Base-by-base conservation (phyloP, 2,329 filamentous ascomycete species). In the Sporothrix pallida region DNA sequence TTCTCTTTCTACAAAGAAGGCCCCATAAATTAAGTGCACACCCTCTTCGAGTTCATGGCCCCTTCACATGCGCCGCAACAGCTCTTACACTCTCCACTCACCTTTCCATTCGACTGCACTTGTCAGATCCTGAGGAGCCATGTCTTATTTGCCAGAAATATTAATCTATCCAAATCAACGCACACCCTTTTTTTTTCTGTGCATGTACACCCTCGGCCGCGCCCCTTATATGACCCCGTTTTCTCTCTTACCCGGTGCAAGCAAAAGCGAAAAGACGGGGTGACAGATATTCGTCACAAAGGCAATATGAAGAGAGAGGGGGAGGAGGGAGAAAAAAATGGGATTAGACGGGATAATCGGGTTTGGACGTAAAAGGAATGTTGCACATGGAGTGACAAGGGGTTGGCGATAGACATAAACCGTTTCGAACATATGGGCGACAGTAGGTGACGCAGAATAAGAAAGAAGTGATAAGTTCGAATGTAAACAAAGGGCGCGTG, bases 331-430 rank as follows among this genome's bases (percentile, higher is more conserved):
- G 3, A 37, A 17, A 42, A 50, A 23, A 37, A 52, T n/a, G 17
- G 26, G 15, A n/a, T 15, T 52, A 37, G 48, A 44, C 67, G 67
- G 48, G 17, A 62, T 31, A 58, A 50, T 26, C 52, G 13, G 42
- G 13, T 12, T n/a, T 60, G 52, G n/a, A 50, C 15, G 9, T n/a
- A 20, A n/a, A 54, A 15, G 50, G 17, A 37, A 62, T 48, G 68
- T 62, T 50, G 56, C 37, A 58, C 70, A 63, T n/a, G 54, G 58
- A 17, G 46, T 54, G 58, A 72, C 71, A 72, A 65, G 58, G 71
- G 56, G 44, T 0, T 17, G 58, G n/a, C 6, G 5, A 37, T 48
- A 67, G 48, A 48, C 62, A 67, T 20, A 67, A 50, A 48, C n/a
- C 60, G 71, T 67, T 44, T 72, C 42, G 60, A 54, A 72, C 71